phyloP scores from a whole-genome alignment of 169 alveolate species.

The Amoebophrya sp. region DNA sequence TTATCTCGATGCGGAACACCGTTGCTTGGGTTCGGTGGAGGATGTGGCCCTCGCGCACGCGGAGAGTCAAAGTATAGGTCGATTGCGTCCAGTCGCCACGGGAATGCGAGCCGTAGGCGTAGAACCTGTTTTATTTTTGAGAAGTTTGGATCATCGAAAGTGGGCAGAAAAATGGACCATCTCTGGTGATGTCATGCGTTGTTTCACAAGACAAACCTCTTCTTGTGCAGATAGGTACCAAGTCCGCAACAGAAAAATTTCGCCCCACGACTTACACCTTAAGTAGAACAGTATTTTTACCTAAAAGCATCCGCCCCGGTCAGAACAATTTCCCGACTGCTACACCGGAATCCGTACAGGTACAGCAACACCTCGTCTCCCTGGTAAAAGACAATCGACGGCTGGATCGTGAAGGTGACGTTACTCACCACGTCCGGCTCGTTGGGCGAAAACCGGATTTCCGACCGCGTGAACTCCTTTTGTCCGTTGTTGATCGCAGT shows the following conservation, averaged over 20 bases:
- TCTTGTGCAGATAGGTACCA: no score
- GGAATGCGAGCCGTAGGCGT: not conserved
- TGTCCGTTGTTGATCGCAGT: not conserved
- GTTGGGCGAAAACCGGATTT: not conserved
- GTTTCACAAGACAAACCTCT: no score
- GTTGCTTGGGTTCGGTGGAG: not conserved
- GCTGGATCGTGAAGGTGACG: constrained; percentile 18
- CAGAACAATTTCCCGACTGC: not conserved
- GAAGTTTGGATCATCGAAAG: not conserved
- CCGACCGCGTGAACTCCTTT: constrained; percentile 12
- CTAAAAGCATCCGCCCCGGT: not conserved
- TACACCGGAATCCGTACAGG: constrained; percentile 30
- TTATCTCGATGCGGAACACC: constrained; percentile 27
- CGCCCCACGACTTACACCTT: no score
- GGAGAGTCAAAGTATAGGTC: not conserved
- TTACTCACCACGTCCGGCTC: not conserved
- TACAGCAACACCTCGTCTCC: not conserved
- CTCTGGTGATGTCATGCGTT: no score
- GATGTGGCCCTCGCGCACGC: constrained; percentile 15
- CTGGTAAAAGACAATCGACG: constrained; percentile 21
- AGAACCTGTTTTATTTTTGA: no score
- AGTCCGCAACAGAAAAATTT: no score
- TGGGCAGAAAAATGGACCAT: not conserved
- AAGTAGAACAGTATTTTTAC: not conserved
- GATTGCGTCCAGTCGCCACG: constrained; percentile 3